Percentiles rank a stretch among this genome's conserved stretches.
Conservation (phyloP, 2,329 filamentous ascomycete species). For the Alternaria panax region DNA sequence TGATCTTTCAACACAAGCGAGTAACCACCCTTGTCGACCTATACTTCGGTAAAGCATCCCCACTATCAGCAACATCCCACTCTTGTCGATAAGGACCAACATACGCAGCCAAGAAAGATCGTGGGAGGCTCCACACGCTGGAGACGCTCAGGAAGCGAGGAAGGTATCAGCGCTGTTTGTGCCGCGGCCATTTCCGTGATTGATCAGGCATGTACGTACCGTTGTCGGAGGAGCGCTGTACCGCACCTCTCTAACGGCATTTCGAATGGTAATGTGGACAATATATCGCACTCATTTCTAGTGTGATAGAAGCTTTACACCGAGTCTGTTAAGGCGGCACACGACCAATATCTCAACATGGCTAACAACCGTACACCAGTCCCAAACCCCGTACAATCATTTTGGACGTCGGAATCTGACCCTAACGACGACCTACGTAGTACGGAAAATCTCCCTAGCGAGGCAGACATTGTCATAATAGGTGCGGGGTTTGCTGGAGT, state of each 20-base stretch:
- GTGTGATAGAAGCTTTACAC: not conserved
- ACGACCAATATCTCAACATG: not conserved
- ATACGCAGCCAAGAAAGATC: not conserved
- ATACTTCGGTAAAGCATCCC: not conserved
- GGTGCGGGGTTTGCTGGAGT: conserved; percentile 61
- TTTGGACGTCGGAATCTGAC: not conserved
- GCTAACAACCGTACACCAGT: not conserved
- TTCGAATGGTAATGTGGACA: too few relatives aligned
- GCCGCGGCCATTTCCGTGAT: not conserved
- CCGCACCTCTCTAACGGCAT: too few relatives aligned
- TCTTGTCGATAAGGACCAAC: not conserved
- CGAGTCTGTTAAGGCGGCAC: not conserved
- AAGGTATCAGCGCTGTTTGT: not conserved
- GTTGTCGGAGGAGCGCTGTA: not conserved
- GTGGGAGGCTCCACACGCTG: not conserved
- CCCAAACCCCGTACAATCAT: not conserved
- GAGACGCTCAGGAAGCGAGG: not conserved
- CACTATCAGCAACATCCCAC: not conserved
- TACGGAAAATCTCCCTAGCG: not conserved
- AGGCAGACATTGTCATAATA: conserved; percentile 58
- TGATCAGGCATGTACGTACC: not conserved
- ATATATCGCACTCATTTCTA: not conserved
- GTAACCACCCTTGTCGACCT: not conserved
- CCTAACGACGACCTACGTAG: not conserved
- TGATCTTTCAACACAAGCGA: not conserved